Evolutionary conservation across 2,329 filamentous ascomycete species (phyloP), one percentile per base, ranked within the genome.

Genomic region (Fusarium penzigii): DNA sequence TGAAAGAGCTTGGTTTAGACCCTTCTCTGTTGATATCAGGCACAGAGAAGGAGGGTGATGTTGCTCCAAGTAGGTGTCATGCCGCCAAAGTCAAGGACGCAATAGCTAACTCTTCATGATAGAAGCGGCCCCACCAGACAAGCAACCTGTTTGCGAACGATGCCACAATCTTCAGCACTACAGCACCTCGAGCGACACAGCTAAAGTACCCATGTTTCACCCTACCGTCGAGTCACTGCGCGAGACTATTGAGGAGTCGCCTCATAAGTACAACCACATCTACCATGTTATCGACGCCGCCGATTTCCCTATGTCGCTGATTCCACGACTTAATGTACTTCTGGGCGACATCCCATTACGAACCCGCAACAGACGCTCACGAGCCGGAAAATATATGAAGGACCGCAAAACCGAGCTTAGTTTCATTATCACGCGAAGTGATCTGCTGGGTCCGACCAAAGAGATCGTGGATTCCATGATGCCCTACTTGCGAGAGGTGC

Each of bases 241-340:
- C 59, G 87, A 91, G 57, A 96, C 92, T 14, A 88, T 99, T 47
- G 81, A 87, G 48, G 90, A 96, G 70, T 96, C 93, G 1, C 92
- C 92, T 0, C 87, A 95, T 72, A 89, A 89, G 68, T 84, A 89
- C 68, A 97, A 99, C 65, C 90, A 97, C 71, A 87, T 99, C 55
- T 99, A 97, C 69, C 94, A 99, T 71, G 80, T 99, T 25, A 77
- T 99, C 17, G 94, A 99, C 67, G 93, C 94, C 3, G 94, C 92
- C 54, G 94, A 99, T 71, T 97, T 99, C 59, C 94, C 94, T 17
- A 89, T 99, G 83, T 97, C 94, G 2, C 74, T 99, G 13, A 79
- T 97, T 5, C 90, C 91, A 1, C 84, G 86, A 42, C 82, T 99
- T 10, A 83, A 88, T 54, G 76, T 82, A 8, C 76, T 90, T 1